Evolutionary conservation across 2,329 filamentous ascomycete genomes (phyloP), one percentile per base, ranked within the genome.

Genomic region (Metarhizium brunneum): DNA sequence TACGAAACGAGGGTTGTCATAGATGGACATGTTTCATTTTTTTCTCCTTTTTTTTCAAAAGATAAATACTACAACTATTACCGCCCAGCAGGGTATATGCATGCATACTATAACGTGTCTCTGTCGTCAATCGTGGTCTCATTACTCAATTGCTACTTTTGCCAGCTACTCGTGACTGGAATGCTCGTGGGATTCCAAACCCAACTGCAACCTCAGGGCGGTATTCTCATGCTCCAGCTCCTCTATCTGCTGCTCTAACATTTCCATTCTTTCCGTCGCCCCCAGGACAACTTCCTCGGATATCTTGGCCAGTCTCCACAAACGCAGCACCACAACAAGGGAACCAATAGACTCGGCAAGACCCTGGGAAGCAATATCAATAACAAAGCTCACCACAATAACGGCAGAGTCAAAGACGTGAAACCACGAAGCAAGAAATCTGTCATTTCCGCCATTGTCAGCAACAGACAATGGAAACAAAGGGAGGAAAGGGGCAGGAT

Each of bases 301-400:
- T 53, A 88, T 85, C 71, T 88, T 87, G 65, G 87, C 81, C 48
- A 88, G 77, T 16, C 86, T 77, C 81, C 84, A 87, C 3, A 88
- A 72, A 54, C 85, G 81, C 48, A 88, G 71, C 4, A 87, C 75
- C 32, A 88, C 76, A 51, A 88, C 77, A n/a, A 88, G 72, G 0
- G 82, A 86, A 1, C 79, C 83, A 50, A 86, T 81, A 63, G 87
- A 81, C 66, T 85, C 81, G 6, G 82, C 68, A 1, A 81, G 68
- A 48, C 84, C 85, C 42, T 78, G 77, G 16, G 84, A 74, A 2
- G 83, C 66, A 25, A 87, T 69, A 62, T 88, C 84, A 54, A 87
- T 73, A 35, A 80, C 65, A 65, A 88, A 87, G 60, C 80, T 80
- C 2, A 75, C 70, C 2, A 86, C 57, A 60, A 88, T 87, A 56